Evolutionary conservation across 2,329 filamentous ascomycete species (phyloP), one percentile per base, ranked within the genome.

Genomic region (Alternaria brassicae): DNA sequence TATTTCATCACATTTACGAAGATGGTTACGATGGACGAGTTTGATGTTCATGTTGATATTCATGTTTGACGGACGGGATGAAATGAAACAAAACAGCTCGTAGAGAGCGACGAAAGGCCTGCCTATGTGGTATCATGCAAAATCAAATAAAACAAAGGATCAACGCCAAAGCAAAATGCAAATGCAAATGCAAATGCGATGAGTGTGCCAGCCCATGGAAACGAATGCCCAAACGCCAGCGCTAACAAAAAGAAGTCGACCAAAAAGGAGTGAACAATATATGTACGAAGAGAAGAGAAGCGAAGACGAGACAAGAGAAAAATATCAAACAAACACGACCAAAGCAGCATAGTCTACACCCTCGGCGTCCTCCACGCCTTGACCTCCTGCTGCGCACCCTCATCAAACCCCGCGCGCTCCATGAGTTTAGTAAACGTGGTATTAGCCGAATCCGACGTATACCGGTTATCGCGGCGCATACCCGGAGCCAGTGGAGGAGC

Each of bases 351-450:
- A 42, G 17, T n/a, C 27, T 47, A 61, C 25, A 39, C 34, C 12
- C 53, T 53, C 9, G 69, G 66, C 50, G 63, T 67, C 34, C 55
- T 61, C 47, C 63, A 75, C 25, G 71, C 65, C 61, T 74, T 67
- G 2, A 77, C 71, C 32, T 72, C 66, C 25, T 71, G 63, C 30
- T 65, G 63, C 8, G 60, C 65, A 12, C 73, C 63, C 53, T 76
- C 69, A 47, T 77, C 72, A 68, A 76, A 78, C 10, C 79, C 79
- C 7, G 78, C 79, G 37, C 77, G 67, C 67, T 79, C 78, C 78
- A 81, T 81, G 45, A 81, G 63, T 47, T 74, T 74, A 0, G 76
- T 77, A 56, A 80, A 80, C 4, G 79, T 81, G 4, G 79, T 79
- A 27, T 74, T 67, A 1, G 52, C 62, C 8, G 62, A 68, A 19